Evolutionary conservation across 495 filamentous ascomycete genomes (phyloP).

Genomic region (Neurospora tetraspora): DNA sequence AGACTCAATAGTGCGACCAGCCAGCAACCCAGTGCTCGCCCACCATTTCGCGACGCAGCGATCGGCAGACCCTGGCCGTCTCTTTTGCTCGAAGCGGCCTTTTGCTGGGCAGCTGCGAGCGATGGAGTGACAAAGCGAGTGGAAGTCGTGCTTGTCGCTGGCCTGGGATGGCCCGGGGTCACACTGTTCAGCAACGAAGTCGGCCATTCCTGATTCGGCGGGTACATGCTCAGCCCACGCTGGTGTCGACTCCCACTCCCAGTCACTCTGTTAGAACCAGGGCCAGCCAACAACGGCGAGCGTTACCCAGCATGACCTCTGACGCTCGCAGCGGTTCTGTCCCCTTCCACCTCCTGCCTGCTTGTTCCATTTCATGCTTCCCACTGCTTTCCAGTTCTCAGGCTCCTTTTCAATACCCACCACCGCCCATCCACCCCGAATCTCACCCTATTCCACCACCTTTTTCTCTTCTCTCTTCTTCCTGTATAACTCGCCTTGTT

Average conservation of each 20-base stretch:
- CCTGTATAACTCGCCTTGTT: constrained; percentile 23
- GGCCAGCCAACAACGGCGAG: neutral
- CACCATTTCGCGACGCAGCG: constrained; percentile 6
- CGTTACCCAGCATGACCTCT: constrained; percentile 1
- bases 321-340: constrained; percentile 20
- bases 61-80: constrained; percentile 7
- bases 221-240: neutral
- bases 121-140: neutral
- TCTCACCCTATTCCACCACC: constrained; percentile 12
- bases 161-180: neutral
- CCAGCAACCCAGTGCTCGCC: constrained; percentile 16
- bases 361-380: constrained; percentile 18
- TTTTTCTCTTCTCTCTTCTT: constrained; percentile 17
- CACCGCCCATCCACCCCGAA: constrained; percentile 10
- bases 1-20: neutral
- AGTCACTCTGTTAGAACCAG: neutral
- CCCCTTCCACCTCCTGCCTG: constrained; percentile 21
- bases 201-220: neutral
- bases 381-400: constrained; percentile 1
- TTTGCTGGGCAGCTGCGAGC: neutral
- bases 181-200: neutral
- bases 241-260: neutral
- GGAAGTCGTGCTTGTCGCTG: neutral
- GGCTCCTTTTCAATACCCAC: constrained; percentile 22
- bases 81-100: constrained; percentile 4